Percentiles rank a stretch among this genome's conserved stretches.
Evolutionary conservation across 352 stramenopile genomes (phyloP).

Genomic region (Globisporangium nunn): DNA sequence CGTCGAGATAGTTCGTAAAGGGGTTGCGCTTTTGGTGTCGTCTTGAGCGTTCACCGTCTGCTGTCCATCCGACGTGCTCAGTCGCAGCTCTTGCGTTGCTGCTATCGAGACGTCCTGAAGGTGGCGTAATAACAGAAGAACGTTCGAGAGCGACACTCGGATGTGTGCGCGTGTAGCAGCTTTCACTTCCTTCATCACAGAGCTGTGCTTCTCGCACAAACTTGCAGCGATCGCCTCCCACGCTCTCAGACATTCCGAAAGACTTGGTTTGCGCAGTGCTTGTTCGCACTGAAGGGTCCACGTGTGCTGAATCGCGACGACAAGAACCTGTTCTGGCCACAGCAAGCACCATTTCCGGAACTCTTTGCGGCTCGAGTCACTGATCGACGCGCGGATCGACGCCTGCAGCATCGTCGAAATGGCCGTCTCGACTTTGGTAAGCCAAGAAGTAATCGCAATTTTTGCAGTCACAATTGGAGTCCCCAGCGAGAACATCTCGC

Average conservation of each 20-base stretch:
- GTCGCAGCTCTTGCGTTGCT: constrained; percentile 22
- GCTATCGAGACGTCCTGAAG: constrained; percentile 41
- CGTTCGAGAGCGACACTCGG: constrained; percentile 31
- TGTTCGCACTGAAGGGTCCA: constrained; percentile 62
- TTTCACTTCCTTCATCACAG: constrained; percentile 45
- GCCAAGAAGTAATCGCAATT: constrained; percentile 33
- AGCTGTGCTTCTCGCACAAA: constrained; percentile 25
- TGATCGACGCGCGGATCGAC: constrained; percentile 48
- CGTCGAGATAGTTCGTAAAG: not conserved
- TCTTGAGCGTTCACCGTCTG: not conserved
- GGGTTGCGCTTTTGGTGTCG: too few relatives aligned
- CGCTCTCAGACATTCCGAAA: constrained; percentile 13
- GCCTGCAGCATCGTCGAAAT: constrained; percentile 69
- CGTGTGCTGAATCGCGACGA: constrained; percentile 37
- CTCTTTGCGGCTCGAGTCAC: constrained; percentile 61
- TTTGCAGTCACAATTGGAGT: constrained; percentile 38
- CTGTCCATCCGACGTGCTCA: not conserved
- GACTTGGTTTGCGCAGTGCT: constrained; percentile 19
- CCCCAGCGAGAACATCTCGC: constrained; percentile 52
- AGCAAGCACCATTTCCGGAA: constrained; percentile 79
- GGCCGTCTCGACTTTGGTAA: constrained; percentile 49
- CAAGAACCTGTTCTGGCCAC: constrained; percentile 69
- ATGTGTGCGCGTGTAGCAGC: constrained; percentile 26
- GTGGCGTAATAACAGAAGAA: constrained; percentile 41
- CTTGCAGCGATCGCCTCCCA: constrained; percentile 26